Base-by-base conservation (phyloP, 1,284 basidiomycete species). In the Sporisorium graminicola region DNA sequence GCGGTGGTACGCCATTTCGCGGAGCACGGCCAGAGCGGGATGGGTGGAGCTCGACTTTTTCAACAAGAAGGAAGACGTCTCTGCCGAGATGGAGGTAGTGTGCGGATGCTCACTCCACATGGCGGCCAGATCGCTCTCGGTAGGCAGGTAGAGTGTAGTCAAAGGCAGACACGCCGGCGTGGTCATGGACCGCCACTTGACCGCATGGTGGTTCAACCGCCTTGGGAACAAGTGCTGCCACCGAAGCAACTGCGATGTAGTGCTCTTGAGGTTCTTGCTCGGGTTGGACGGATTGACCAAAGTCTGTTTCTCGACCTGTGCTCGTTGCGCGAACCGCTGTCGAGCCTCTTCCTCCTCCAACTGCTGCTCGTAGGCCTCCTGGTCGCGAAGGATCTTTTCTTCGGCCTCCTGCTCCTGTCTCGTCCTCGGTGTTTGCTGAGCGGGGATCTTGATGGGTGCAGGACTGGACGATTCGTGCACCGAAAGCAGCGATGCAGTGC, bases 1-100 rank as follows among this genome's bases (percentile, higher is more conserved):
- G 16, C 96, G 89, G 60, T 98, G 92, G 5, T 93, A 94, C 1
- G 93, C 92, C 93, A 98, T 96, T 56, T 94, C 94, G 33, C 92
- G 90, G 91, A 98, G 93, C 27, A 97, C 92, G 8, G 85, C 86
- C 35, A 86, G 58, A 0, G 91, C 91, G 46, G 95, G 87, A 0
- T 94, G 93, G 1, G 82, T 91, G 88, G 69, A 91, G 88, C 63
- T 91, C 26, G 68, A 60, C 59, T 77, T 76, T 52, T 85, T 85
- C 14, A 86, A 72, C 53, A 86, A 69, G 65, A 86, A 80, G 14
- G 80, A 82, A 3, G 66, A 29, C n/a, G 78, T 78, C 53, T 85
- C 84, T 16, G 80, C 75, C 49, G 80, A 78, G 47, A 85, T 77
- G 5, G 80, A 81, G 0, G 83, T 75, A 0, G 79, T 82, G 65